These are phyloP conservation scores for Debaryomyces singareniensis DNA, from an alignment of 1,139 yeast genomes.

Conservation along the genomic window DNA sequence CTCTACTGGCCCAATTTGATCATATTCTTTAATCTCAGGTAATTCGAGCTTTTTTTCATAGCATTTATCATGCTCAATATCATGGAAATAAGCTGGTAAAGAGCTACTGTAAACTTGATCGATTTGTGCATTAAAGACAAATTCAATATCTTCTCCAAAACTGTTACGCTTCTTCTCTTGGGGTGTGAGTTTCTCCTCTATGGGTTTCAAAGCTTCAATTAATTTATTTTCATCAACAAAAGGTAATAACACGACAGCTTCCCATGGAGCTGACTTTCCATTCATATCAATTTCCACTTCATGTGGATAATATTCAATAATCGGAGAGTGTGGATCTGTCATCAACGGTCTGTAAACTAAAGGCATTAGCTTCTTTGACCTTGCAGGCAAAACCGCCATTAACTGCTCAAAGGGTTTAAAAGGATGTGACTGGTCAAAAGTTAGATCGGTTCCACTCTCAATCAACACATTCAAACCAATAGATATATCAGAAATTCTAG, in stretches of 20 bases:
- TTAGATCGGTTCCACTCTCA: constrained; percentile 33
- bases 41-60: constrained; percentile 50
- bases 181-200: constrained; percentile 52
- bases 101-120: constrained; percentile 70
- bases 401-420: constrained; percentile 93
- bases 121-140: constrained; percentile 71
- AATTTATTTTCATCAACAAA: constrained; percentile 84
- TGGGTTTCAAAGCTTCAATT: constrained; percentile 63
- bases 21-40: constrained; percentile 43
- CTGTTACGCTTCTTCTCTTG: constrained; percentile 71
- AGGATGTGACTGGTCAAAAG: constrained; percentile 68
- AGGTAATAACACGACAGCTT: constrained; percentile 91
- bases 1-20: constrained; percentile 54
- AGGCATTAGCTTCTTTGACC: constrained; percentile 81
- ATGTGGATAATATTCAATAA: constrained; percentile 83
- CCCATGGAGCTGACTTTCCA: constrained; percentile 97
- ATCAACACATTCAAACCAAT: constrained; percentile 57
- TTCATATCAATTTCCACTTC: constrained; percentile 87
- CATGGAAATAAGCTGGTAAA: constrained; percentile 69
- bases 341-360: constrained; percentile 69
- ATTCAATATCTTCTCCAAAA: constrained; percentile 63
- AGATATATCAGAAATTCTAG: constrained; percentile 80
- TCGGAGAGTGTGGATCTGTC: constrained; percentile 88
- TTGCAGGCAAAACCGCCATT: constrained; percentile 96
- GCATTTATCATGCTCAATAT: constrained; percentile 74